Base-by-base conservation (phyloP, 169 alveolate genomes). In the Plasmodium adleri region DNA sequence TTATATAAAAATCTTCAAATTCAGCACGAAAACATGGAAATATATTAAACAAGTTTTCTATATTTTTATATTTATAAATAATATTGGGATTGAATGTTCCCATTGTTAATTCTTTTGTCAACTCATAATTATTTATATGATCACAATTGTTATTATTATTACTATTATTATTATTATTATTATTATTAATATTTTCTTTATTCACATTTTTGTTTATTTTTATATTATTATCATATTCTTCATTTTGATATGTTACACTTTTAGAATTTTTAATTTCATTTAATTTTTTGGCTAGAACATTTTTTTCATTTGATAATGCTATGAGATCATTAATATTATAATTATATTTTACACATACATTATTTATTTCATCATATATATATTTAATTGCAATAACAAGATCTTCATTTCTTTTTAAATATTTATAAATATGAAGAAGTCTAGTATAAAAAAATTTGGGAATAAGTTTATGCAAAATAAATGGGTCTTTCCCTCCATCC, bases 371-470 rank as follows among this genome's bases (percentile, higher is more conserved):
- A n/a, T 83, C 91, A 39, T 39, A 83, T 15, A 83, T 72, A 20
- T 83, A 83, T 26, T 83, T 83, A 28, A 83, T 68, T 10, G 67
- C 58, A 3, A 83, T 56, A 1, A 83, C 91, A 13, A 83, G 3
- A 13, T 83, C 91, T 68, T 67, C 85, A 6, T 58, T 68, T 8
- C 52, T 43, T 49, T 67, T 83, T 68, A 83, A 2, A 22, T 56
- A 68, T 58, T 83, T 83, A 20, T 68, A 83, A 17, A 83, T 54
- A 17, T 83, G 52, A 7, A 83, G 43, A 39, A 83, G 59, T 54
- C 91, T 43, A 0, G 85, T 43, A 22, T 83, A 83, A 3, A 83
- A 9, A 26, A 83, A 83, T 17, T 83, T 83, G 7, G 91, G 91
- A 0, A 83, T 83, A 1, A 83, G 49, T 1, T 83, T 83, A 4